Evolutionary conservation across 2,329 filamentous ascomycete species (phyloP).

Genomic region (Phialophora verrucosa): DNA sequence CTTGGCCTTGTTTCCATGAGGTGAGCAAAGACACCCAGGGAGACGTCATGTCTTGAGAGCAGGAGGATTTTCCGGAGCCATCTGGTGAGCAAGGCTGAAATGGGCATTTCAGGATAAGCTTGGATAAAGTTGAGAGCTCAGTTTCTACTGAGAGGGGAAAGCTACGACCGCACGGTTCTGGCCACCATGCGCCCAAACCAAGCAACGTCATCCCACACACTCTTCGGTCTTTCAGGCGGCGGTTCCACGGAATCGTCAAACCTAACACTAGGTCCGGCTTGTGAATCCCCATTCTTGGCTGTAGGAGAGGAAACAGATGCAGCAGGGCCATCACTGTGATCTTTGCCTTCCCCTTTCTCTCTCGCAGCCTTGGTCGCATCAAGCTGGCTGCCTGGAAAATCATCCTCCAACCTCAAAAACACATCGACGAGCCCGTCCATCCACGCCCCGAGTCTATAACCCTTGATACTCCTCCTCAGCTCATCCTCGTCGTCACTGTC

Average conservation of each 20-base stretch:
- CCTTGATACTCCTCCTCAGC: slow-evolving; percentile 57
- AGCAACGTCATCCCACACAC: slow-evolving; percentile 38
- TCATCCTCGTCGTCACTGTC: slow-evolving; percentile 56
- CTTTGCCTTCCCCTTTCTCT: slow-evolving; percentile 2
- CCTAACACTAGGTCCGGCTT: slow-evolving; percentile 9
- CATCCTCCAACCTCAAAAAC: slow-evolving; percentile 38
- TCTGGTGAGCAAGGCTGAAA: neutral
- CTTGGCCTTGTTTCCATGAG: neutral
- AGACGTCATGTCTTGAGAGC: neutral
- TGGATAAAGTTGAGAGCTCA: neutral
- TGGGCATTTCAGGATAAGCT: neutral
- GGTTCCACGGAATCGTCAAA: slow-evolving; percentile 34
- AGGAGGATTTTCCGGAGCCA: neutral
- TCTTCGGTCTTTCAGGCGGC: slow-evolving; percentile 33
- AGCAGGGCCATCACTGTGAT: slow-evolving; percentile 3
- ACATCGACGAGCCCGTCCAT: slow-evolving; percentile 62
- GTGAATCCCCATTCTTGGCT: slow-evolving; percentile 10
- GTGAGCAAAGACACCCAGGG: neutral
- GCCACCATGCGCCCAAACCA: slow-evolving; percentile 39
- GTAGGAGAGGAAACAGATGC: neutral
- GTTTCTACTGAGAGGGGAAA: neutral
- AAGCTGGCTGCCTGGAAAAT: slow-evolving; percentile 18
- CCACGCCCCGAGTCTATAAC: slow-evolving; percentile 63
- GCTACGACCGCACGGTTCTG: slow-evolving; percentile 33
- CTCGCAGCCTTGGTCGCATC: slow-evolving; percentile 1